Evolutionary conservation across 306 rosid species (phyloP).

Genomic region (Prunus padus): DNA sequence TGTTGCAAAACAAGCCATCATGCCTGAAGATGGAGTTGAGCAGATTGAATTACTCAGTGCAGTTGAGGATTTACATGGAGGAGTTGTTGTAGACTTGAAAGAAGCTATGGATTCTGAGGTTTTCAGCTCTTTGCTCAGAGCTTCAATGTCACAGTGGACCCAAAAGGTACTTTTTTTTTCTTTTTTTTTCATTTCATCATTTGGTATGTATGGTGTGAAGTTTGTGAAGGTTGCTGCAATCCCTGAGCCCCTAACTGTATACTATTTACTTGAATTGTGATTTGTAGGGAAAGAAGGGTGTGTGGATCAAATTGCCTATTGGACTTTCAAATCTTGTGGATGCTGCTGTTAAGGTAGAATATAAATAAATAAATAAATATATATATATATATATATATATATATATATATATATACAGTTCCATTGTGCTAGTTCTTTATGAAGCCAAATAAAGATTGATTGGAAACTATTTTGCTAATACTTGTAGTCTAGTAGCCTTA

Average conservation of each 20-base stretch:
- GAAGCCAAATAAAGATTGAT: background rate
- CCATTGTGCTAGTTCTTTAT: constrained; percentile 4
- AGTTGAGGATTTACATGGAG: constrained; percentile 61
- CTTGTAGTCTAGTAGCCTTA: background rate
- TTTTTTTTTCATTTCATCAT: background rate
- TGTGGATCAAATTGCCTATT: constrained; percentile 77
- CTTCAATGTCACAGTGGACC: constrained; percentile 66
- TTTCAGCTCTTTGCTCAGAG: constrained; percentile 47
- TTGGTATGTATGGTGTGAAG: background rate
- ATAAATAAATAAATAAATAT: too few species aligned
- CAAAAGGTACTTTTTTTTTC: constrained; percentile 38
- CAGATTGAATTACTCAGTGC: constrained; percentile 39
- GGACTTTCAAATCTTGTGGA: constrained; percentile 56
- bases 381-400: too few species aligned
- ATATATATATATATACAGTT: too few species aligned
- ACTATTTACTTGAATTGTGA: background rate
- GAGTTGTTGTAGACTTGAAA: constrained; percentile 54
- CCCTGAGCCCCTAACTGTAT: background rate
- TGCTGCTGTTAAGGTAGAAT: constrained; percentile 57
- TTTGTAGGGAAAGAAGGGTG: constrained; percentile 72
- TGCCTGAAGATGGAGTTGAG: constrained; percentile 11
- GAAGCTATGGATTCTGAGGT: constrained; percentile 47
- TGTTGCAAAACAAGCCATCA: constrained; percentile 21
- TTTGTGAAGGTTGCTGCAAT: constrained; percentile 3
- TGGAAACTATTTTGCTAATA: too few species aligned